phyloP scores from a whole-genome alignment of 164 flowering plant species.

The Macadamia integrifolia region DNA sequence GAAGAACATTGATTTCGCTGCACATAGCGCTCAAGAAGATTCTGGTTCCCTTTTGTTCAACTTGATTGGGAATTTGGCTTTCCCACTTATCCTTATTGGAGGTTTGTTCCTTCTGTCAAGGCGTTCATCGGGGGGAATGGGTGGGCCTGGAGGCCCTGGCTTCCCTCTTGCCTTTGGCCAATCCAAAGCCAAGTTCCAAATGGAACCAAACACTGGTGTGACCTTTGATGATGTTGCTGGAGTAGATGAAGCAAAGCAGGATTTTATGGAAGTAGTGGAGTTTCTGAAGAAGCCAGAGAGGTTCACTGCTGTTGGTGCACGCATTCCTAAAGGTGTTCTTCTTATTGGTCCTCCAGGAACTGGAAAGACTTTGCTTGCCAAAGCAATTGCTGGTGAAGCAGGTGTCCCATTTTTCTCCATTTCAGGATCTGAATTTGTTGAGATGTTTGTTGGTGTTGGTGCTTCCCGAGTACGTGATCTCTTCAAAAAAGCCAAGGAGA shows the following conservation, averaged over 20 bases:
- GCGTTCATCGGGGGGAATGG: constrained; percentile 75
- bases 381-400: constrained; percentile 95
- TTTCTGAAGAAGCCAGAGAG: constrained; percentile 89
- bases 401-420: constrained; percentile 93
- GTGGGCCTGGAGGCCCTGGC: constrained; percentile 98
- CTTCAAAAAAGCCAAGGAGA: constrained; percentile 92
- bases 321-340: constrained; percentile 92
- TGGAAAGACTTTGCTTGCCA: constrained; percentile 84
- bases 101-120: constrained; percentile 89
- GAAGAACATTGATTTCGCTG: constrained; percentile 95
- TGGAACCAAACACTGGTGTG: constrained; percentile 96
- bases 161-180: constrained; percentile 78
- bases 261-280: constrained; percentile 92
- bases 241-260: constrained; percentile 94
- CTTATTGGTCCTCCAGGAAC: constrained; percentile 94
- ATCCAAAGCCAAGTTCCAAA: constrained; percentile 86
- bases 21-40: constrained; percentile 86
- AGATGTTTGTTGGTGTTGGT: constrained; percentile 97
- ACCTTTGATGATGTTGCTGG: constrained; percentile 97
- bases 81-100: constrained; percentile 78
- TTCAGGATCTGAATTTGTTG: constrained; percentile 91
- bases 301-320: constrained; percentile 89
- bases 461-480: constrained; percentile 94
- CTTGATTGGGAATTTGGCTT: constrained; percentile 78
- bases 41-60: constrained; percentile 71